Evolutionary conservation across 768 basidiomycete genomes (phyloP), one percentile per base, ranked within the genome.

Genomic region (Rhizopogon roseolus): DNA sequence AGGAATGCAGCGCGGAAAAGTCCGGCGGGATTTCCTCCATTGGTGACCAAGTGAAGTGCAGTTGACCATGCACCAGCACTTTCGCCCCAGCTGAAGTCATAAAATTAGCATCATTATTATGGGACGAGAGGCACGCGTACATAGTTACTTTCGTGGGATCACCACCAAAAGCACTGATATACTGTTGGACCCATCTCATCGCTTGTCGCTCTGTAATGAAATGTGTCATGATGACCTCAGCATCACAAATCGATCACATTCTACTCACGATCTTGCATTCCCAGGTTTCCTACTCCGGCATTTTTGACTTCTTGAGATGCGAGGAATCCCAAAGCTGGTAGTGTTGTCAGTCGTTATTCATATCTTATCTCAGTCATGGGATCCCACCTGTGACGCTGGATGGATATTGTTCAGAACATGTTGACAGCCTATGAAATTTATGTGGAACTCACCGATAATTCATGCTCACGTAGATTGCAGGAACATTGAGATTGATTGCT

Each of bases 231-330:
- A 8, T 32, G 10, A 32, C 22, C 29, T 32, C 29, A 10, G 29
- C 29, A 32, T 10, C 29, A 32, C 9, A 32, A 32, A 32, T 10
- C 29, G 29, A 32, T 32, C 29, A 32, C 10, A 32, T 32, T 32
- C 29, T 32, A 32, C 80, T 64, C 59, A 81, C 81, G 81, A 68
- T 88, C 85, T 53, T 78, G 79, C 22, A 89, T 68, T n/a, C 86
- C 86, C 19, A 86, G 70, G 61, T 88, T 88, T 1, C 79, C 81
- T 7, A 80, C 70, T 1, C 76, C 77, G 3, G 76, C 81, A 4
- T 66, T 71, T 45, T 74, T 76, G 1, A 82, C 74, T 67, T 84
- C 80, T 56, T 75, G 70, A 41, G 80, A 69, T 0, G 75, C 73
- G 38, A 82, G 55, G 64, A 83, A 84, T 3, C 81, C 81, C 49